Percentiles rank a stretch among this genome's conserved stretches.
phyloP scores from a whole-genome alignment of 2,329 filamentous ascomycete genomes.

The Seiridium unicorne region DNA sequence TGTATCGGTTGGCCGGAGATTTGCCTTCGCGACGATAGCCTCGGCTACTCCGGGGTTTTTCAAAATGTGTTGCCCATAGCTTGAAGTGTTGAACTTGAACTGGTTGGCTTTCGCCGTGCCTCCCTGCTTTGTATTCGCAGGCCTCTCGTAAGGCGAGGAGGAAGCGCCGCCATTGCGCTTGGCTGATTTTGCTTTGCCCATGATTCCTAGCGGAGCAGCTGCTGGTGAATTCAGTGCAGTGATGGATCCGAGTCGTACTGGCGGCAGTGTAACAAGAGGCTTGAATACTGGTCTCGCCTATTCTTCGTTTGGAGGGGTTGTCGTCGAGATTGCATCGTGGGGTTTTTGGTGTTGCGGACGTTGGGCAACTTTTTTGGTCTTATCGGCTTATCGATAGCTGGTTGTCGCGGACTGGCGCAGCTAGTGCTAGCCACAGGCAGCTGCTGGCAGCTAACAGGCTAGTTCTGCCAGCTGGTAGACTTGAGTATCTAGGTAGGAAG shows the following conservation, averaged over 20 bases:
- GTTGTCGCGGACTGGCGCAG: background rate
- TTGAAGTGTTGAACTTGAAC: slow-evolving; percentile 91
- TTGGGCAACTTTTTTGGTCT: no score
- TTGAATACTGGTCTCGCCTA: background rate
- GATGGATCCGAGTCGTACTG: background rate
- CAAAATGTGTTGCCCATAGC: slow-evolving; percentile 81
- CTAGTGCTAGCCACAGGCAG: no score
- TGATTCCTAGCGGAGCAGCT: slow-evolving; percentile 12
- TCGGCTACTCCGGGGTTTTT: slow-evolving; percentile 13
- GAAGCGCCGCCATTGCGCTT: slow-evolving; percentile 31
- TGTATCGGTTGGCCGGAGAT: no score
- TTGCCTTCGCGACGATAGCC: slow-evolving; percentile 47
- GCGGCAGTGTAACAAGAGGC: background rate
- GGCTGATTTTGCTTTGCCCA: slow-evolving; percentile 40
- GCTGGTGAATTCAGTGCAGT: background rate
- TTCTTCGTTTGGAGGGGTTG: background rate
- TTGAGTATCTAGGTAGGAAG: no score
- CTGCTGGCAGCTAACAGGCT: no score
- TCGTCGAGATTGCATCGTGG: no score
- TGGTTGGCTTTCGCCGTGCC: slow-evolving; percentile 55
- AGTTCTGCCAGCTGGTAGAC: no score
- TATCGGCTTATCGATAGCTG: no score
- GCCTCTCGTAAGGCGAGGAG: slow-evolving; percentile 41
- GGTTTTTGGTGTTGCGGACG: no score
- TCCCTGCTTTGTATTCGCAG: slow-evolving; percentile 16